Conservation (phyloP, 2,329 filamentous ascomycete species). For the Pseudogymnoascus sp. region DNA sequence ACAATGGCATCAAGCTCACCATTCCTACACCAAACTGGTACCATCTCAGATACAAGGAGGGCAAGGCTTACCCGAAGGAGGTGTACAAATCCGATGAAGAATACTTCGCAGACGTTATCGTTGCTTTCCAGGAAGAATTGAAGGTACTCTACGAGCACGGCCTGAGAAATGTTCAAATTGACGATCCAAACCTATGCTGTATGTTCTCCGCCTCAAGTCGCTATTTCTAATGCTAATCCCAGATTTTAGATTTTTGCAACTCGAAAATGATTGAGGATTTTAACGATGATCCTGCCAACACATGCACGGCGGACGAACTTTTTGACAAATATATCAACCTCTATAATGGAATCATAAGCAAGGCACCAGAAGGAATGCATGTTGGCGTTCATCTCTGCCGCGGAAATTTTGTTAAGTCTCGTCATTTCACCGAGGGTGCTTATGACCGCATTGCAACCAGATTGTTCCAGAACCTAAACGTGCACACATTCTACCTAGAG, state of each 20-base stretch:
- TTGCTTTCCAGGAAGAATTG: slow-evolving; percentile 44
- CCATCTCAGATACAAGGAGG: slow-evolving; percentile 52
- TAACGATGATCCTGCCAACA: slow-evolving; percentile 47
- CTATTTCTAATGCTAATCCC: background rate
- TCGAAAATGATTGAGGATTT: slow-evolving; percentile 63
- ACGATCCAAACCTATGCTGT: slow-evolving; percentile 56
- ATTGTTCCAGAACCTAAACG: slow-evolving; percentile 54
- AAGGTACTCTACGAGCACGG: slow-evolving; percentile 44
- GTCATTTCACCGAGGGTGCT: slow-evolving; percentile 58
- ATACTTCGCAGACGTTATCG: slow-evolving; percentile 46
- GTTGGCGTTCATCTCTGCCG: slow-evolving; percentile 69
- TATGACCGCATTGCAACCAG: slow-evolving; percentile 61
- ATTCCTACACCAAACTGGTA: slow-evolving; percentile 62
- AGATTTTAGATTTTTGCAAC: slow-evolving; percentile 57
- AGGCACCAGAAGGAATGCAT: slow-evolving; percentile 61
- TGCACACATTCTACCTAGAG: slow-evolving; percentile 62
- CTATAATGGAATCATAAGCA: slow-evolving; percentile 63
- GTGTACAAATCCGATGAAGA: slow-evolving; percentile 43
- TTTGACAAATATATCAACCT: slow-evolving; percentile 68
- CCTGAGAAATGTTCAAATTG: slow-evolving; percentile 45
- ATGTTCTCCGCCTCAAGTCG: slow-evolving; percentile 27
- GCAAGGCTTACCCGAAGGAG: slow-evolving; percentile 41
- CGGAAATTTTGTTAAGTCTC: slow-evolving; percentile 57
- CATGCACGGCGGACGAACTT: slow-evolving; percentile 59
- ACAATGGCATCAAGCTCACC: slow-evolving; percentile 61